Conservation (phyloP, 768 basidiomycete genomes). For the Boletus rex-veris region DNA sequence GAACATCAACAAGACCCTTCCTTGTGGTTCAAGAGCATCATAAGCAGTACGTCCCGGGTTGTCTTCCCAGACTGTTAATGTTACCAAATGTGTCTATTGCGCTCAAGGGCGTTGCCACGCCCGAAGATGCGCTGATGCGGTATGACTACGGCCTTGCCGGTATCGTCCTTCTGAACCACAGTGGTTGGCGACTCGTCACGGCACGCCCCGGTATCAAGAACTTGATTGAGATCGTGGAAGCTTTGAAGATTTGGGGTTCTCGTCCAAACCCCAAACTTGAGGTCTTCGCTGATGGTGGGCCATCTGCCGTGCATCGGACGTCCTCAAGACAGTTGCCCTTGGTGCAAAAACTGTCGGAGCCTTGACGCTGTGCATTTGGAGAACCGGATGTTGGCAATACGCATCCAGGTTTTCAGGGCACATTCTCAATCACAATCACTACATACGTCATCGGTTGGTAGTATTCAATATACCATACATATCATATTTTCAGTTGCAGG, state of each 20-base stretch:
- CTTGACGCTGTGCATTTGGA: conserved; percentile 80
- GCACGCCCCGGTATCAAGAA: conserved; percentile 83
- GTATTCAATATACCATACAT: no score
- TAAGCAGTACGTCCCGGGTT: conserved; percentile 42
- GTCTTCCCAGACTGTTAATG: conserved; percentile 17
- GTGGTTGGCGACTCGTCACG: conserved; percentile 61
- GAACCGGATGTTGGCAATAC: conserved; percentile 81
- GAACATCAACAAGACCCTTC: conserved; percentile 48
- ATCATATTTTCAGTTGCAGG: conserved; percentile 71
- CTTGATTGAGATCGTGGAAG: conserved; percentile 71
- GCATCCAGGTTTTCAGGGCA: conserved; percentile 66
- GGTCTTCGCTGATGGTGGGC: conserved; percentile 76
- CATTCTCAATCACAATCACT: conserved; percentile 34
- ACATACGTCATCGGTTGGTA: conserved; percentile 35
- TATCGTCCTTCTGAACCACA: conserved; percentile 51
- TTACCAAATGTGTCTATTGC: conserved; percentile 69
- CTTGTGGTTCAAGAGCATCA: conserved; percentile 75
- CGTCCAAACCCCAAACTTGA: conserved; percentile 78
- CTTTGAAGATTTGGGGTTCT: conserved; percentile 61
- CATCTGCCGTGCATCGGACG: conserved; percentile 65
- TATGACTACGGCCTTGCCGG: conserved; percentile 70
- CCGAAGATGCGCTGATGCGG: conserved; percentile 82
- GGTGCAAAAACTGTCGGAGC: conserved; percentile 80
- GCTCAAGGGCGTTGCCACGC: conserved; percentile 70
- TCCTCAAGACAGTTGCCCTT: conserved; percentile 78